Evolutionary conservation across 2,329 filamentous ascomycete species (phyloP).

Genomic region (Penicillium occitanis): DNA sequence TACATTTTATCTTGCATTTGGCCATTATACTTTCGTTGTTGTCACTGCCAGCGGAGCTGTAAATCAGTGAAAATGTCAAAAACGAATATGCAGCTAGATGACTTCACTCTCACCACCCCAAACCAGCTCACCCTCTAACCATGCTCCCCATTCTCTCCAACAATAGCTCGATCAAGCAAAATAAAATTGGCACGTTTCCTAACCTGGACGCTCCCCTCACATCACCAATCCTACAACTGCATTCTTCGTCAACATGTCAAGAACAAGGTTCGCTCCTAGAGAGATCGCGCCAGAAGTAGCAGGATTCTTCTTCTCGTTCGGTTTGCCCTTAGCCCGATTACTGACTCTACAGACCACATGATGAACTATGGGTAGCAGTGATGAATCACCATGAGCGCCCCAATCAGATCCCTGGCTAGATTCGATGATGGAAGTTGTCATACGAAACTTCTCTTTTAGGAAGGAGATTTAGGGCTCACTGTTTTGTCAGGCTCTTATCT

Average conservation of each 20-base stretch:
- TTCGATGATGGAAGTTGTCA: too few species aligned
- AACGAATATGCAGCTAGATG: not conserved
- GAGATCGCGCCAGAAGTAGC: not conserved
- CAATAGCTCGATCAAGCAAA: conserved; percentile 3
- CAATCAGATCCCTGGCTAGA: not conserved
- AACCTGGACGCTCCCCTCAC: conserved; percentile 5
- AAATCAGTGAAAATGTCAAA: too few species aligned
- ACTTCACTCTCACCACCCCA: conserved; percentile 1
- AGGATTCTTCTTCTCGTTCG: too few species aligned
- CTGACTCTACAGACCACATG: not conserved
- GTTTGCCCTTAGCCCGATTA: not conserved
- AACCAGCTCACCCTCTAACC: conserved; percentile 9
- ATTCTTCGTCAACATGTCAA: conserved; percentile 14
- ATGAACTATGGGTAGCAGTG: not conserved
- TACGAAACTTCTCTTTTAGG: not conserved
- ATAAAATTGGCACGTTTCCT: conserved; percentile 1
- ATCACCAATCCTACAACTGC: not conserved
- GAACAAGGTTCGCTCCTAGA: not conserved
- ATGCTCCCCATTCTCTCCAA: not conserved
- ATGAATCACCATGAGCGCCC: not conserved
- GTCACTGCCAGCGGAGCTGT: not conserved
- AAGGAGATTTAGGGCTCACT: not conserved
- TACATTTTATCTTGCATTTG: not conserved
- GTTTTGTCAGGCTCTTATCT: not conserved
- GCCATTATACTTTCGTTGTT: not conserved